Evolutionary conservation across 352 stramenopile species (phyloP), one percentile per base, ranked within the genome.

Genomic region (Pilasporangium apinafurcum): DNA sequence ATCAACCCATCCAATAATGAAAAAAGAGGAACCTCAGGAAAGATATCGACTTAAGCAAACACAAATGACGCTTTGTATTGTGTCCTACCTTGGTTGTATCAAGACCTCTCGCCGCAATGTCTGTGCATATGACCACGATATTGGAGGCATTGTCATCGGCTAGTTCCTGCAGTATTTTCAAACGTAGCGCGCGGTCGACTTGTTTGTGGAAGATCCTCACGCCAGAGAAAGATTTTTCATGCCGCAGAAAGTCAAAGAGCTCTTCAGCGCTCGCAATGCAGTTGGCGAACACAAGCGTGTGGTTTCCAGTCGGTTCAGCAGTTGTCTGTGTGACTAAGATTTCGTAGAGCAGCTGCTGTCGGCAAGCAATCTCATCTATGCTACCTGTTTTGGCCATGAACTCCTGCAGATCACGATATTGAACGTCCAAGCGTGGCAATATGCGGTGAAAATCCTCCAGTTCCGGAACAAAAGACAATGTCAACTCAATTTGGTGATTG

Each of bases 211-310:
- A 84, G 1, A 78, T 20, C 28, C 70, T 49, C 14, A 62, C 68
- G 16, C 50, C 67, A 9, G 40, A 13, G 41, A 68, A 36, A 2
- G 48, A 32, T 36, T 64, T 74, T 17, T 81, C 52, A 3, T 32
- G 53, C 38, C 65, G 35, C 17, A 91, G 53, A 25, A 80, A 88
- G 24, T 62, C 53, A 22, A 84, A 62, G 0, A 88, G 48, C 14
- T 46, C 52, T 33, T 83, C 60, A 30, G 79, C 74, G 26, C 66
- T 92, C n/a, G 68, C 63, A 43, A 88, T 72, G 5, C 76, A 87
- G 32, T 92, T 87, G 34, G 65, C 56, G 45, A 92, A 92, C 20
- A 91, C 60, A 13, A 91, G 59, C 33, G 69, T 86, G 44, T 81
- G 74, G 56, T 36, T 38, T 30, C 36, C 9, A 27, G 12, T 24